These are phyloP conservation scores for Spiraea crenata DNA, from an alignment of 331 rosid genomes.

Conservation along the genomic window DNA sequence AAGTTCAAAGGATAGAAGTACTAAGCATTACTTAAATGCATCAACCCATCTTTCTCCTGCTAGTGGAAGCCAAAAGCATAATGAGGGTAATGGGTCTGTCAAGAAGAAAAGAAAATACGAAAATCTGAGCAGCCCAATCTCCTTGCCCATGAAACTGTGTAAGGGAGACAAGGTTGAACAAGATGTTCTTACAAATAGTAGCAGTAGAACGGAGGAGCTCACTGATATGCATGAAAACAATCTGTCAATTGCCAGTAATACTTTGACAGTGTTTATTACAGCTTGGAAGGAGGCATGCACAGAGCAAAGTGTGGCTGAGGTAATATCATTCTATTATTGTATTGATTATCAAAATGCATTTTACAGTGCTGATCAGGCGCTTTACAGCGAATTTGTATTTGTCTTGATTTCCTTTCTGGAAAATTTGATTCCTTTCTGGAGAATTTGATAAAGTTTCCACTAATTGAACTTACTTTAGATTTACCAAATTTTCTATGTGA, in stretches of 20 bases:
- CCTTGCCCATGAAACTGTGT: constrained; percentile 32
- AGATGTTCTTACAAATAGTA: constrained; percentile 19
- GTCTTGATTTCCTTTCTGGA: not conserved
- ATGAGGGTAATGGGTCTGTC: constrained; percentile 28
- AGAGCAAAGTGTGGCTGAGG: constrained; percentile 47
- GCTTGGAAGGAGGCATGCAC: constrained; percentile 80
- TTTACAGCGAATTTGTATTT: not conserved
- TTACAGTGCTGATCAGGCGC: not conserved
- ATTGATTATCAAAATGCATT: not conserved
- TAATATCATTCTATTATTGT: constrained; percentile 29
- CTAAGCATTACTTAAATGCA: constrained; percentile 37
- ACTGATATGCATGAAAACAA: constrained; percentile 10
- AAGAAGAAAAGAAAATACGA: constrained; percentile 54
- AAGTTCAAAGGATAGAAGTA: constrained; percentile 59
- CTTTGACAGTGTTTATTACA: constrained; percentile 56
- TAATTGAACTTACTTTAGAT: not conserved
- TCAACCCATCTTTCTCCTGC: constrained; percentile 31
- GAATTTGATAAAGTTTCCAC: not conserved
- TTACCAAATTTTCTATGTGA: too few species aligned
- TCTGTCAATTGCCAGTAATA: constrained; percentile 34
- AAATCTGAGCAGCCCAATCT: constrained; percentile 20
- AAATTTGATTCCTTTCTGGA: not conserved
- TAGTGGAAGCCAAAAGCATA: constrained; percentile 31
- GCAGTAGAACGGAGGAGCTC: constrained; percentile 18
- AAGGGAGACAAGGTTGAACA: constrained; percentile 32